Evolutionary conservation across 2,329 filamentous ascomycete species (phyloP).

Genomic region (Venturia carpophila): DNA sequence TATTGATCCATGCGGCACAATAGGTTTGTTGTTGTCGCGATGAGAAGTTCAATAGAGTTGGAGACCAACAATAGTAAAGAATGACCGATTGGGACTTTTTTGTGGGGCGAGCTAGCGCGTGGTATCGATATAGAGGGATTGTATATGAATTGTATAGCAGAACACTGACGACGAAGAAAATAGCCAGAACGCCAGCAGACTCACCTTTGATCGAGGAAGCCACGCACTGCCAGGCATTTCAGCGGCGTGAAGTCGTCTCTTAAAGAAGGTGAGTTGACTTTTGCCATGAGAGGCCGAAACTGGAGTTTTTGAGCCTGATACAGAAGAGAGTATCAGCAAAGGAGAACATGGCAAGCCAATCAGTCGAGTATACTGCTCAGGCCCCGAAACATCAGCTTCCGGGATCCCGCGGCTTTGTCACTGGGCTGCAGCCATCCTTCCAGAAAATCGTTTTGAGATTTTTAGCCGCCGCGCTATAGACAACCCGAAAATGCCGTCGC

Average conservation of each 20-base stretch:
- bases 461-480: constrained; percentile 7
- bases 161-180: background rate
- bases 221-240: background rate
- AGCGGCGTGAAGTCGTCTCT: constrained; percentile 1
- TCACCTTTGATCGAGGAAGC: background rate
- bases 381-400: constrained; percentile 7
- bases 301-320: constrained; percentile 13
- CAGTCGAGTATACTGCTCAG: constrained; percentile 3
- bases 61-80: background rate
- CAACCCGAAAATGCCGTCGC: background rate
- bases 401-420: background rate
- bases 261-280: background rate
- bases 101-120: background rate
- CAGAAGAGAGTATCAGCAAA: constrained; percentile 1
- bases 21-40: constrained; percentile 5
- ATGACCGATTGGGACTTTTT: constrained; percentile 10
- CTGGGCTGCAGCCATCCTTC: constrained; percentile 13
- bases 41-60: constrained; percentile 6
- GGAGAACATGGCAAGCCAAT: constrained; percentile 6
- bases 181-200: background rate
- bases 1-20: constrained; percentile 6
- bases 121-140: background rate
- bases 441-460: constrained; percentile 7
- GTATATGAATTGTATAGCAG: no score
- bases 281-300: constrained; percentile 10